These are phyloP conservation scores for Alternaria brassicae DNA, from an alignment of 2,329 filamentous ascomycete genomes.

Conservation along the genomic window DNA sequence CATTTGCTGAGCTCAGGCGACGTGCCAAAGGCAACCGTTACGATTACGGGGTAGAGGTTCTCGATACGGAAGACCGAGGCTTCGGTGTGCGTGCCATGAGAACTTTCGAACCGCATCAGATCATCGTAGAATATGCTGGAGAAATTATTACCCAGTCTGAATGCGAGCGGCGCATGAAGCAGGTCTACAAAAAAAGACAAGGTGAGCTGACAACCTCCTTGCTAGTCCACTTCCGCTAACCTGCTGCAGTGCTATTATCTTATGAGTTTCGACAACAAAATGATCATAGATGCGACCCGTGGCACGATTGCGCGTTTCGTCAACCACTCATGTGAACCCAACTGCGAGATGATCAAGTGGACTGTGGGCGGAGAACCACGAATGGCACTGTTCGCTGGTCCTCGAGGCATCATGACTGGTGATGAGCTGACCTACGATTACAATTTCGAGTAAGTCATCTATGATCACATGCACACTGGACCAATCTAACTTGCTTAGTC, in stretches of 20 bases:
- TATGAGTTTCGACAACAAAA: constrained; percentile 98
- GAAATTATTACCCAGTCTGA: constrained; percentile 97
- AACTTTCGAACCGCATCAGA: constrained; percentile 85
- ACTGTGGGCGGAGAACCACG: constrained; percentile 90
- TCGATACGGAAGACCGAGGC: constrained; percentile 87
- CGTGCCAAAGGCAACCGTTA: constrained; percentile 78
- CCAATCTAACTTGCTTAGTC: constrained; percentile 30
- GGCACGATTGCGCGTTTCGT: constrained; percentile 97
- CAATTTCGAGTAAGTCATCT: constrained; percentile 67
- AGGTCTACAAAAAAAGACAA: constrained; percentile 91
- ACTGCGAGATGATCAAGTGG: constrained; percentile 98
- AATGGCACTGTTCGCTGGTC: constrained; percentile 95
- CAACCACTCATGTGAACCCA: constrained; percentile 96
- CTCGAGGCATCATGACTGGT: constrained; percentile 87
- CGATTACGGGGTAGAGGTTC: constrained; percentile 91
- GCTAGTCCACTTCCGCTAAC: constrained; percentile 23
- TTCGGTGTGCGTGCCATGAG: constrained; percentile 92
- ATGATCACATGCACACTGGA: neutral
- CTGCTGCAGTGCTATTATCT: constrained; percentile 84
- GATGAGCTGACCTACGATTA: constrained; percentile 97
- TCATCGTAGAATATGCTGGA: constrained; percentile 97
- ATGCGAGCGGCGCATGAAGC: constrained; percentile 91
- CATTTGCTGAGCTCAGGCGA: constrained; percentile 79
- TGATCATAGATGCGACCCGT: constrained; percentile 96
- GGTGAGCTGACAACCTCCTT: constrained; percentile 58